A percentile compares a stretch with the other conserved stretches of the same genome.
Evolutionary conservation across 441 rosid genomes (phyloP).

Genomic region (Adansonia rubrostipa): DNA sequence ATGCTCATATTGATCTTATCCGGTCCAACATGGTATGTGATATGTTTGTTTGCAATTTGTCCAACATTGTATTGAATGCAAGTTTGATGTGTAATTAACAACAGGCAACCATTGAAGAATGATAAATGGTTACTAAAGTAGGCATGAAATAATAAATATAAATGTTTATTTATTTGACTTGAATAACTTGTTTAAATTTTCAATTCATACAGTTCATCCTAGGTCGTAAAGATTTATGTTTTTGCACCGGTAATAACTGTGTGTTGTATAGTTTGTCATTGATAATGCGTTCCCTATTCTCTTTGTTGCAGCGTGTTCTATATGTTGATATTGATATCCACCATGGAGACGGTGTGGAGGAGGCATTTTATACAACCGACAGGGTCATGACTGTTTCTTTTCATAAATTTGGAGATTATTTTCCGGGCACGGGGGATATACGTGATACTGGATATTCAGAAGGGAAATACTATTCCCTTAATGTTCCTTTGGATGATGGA

Average conservation of each 20-base stretch:
- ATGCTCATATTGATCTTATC: neutral
- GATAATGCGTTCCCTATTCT: conserved; percentile 21
- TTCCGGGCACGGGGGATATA: conserved; percentile 78
- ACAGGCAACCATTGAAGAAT: neutral
- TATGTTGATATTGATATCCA: conserved; percentile 86
- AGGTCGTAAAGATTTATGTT: neutral
- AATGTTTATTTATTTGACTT: neutral
- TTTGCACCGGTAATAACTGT: neutral
- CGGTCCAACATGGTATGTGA: neutral
- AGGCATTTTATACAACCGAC: conserved; percentile 77
- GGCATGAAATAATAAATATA: neutral
- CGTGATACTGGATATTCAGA: conserved; percentile 64
- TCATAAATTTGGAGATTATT: conserved; percentile 80
- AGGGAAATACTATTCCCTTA: conserved; percentile 78
- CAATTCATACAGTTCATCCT: neutral
- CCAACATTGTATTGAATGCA: conserved; percentile 11
- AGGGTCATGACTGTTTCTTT: conserved; percentile 85
- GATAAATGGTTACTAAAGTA: neutral
- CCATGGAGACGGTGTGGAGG: conserved; percentile 84
- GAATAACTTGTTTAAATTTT: neutral
- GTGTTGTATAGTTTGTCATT: neutral
- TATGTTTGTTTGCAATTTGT: conserved; percentile 18
- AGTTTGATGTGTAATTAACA: neutral
- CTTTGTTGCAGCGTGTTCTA: conserved; percentile 62
- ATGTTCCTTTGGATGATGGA: conserved; percentile 83